A percentile compares a stretch with the other conserved stretches of the same genome.
phyloP scores from a whole-genome alignment of 352 stramenopile genomes.

The Globisporangium nagaii region DNA sequence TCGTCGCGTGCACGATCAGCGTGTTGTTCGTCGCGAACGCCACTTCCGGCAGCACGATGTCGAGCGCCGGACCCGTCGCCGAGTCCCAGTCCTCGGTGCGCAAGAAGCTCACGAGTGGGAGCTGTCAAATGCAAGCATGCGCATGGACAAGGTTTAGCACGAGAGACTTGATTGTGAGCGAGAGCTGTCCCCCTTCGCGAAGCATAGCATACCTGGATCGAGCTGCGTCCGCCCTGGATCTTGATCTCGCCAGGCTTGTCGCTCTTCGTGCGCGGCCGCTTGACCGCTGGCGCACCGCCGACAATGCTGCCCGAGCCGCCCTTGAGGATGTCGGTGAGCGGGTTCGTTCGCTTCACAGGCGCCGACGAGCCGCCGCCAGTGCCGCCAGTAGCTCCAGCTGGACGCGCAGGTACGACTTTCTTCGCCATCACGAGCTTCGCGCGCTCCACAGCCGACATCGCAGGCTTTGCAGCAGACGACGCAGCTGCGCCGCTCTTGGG shows the following conservation, averaged over 20 bases:
- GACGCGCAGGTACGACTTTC: conserved; percentile 31
- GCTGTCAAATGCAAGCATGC: conserved; percentile 11
- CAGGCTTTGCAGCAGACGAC: conserved; percentile 17
- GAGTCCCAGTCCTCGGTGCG: conserved; percentile 78
- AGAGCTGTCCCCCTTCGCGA: too few species aligned
- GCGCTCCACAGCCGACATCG: conserved; percentile 60
- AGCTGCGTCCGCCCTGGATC: conserved; percentile 65
- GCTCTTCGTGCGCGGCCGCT: conserved; percentile 57
- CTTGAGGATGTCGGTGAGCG: conserved; percentile 71
- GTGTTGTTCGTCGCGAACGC: conserved; percentile 84
- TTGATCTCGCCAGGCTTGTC: conserved; percentile 76
- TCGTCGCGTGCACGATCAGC: conserved; percentile 73
- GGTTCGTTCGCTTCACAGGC: conserved; percentile 68
- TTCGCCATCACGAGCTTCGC: conserved; percentile 78
- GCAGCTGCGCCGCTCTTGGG: background rate
- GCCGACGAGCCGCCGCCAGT: conserved; percentile 5
- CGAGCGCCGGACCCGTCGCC: conserved; percentile 40
- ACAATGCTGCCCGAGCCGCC: conserved; percentile 65
- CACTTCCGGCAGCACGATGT: conserved; percentile 65
- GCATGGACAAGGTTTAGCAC: too few species aligned
- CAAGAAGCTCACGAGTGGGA: conserved; percentile 75
- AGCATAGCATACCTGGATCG: conserved; percentile 46
- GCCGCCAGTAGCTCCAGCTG: conserved; percentile 5
- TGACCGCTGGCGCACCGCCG: conserved; percentile 48
- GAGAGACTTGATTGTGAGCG: too few species aligned